Percentiles rank a stretch among this genome's conserved stretches.
These are phyloP conservation scores for Nitzschia sp. DNA, from an alignment of 108 stramenopile genomes.

Conservation along the genomic window DNA sequence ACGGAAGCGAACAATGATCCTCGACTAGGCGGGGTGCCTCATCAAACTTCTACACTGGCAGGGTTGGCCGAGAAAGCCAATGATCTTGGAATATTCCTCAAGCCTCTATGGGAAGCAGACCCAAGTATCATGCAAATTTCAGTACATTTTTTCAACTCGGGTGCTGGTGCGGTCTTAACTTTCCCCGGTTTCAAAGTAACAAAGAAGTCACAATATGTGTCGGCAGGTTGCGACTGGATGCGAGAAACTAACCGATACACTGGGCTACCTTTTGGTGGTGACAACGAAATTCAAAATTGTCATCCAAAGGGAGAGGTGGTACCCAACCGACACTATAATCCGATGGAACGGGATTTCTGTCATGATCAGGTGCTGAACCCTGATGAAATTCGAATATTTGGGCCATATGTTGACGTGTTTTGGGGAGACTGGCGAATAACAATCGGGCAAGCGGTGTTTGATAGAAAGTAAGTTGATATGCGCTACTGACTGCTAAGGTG, in stretches of 20 bases:
- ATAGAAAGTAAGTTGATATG: conserved; percentile 33
- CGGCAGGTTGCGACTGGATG: conserved; percentile 68
- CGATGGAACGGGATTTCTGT: conserved; percentile 58
- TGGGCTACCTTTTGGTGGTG: conserved; percentile 35
- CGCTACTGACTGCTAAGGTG: not conserved
- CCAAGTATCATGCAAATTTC: conserved; percentile 27
- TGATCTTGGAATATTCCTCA: conserved; percentile 42
- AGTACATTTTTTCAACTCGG: conserved; percentile 52
- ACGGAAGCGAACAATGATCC: conserved; percentile 52
- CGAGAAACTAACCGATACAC: conserved; percentile 30
- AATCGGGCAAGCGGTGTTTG: conserved; percentile 42
- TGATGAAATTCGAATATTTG: conserved; percentile 21
- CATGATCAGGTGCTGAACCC: conserved; percentile 50
- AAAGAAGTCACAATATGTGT: conserved; percentile 23
- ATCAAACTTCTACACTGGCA: conserved; percentile 34
- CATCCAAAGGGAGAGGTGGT: conserved; percentile 38
- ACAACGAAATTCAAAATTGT: conserved; percentile 51
- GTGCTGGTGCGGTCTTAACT: conserved; percentile 43
- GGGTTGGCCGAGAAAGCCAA: conserved; percentile 38
- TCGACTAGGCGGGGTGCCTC: conserved; percentile 37
- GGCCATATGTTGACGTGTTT: conserved; percentile 42
- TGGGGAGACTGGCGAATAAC: conserved; percentile 34
- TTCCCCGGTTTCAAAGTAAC: conserved; percentile 37
- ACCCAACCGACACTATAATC: conserved; percentile 47
- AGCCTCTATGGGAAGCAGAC: conserved; percentile 55